Evolutionary conservation across 106 monocot genomes (phyloP).

Genomic region (Acanthochlamys bracteata): DNA sequence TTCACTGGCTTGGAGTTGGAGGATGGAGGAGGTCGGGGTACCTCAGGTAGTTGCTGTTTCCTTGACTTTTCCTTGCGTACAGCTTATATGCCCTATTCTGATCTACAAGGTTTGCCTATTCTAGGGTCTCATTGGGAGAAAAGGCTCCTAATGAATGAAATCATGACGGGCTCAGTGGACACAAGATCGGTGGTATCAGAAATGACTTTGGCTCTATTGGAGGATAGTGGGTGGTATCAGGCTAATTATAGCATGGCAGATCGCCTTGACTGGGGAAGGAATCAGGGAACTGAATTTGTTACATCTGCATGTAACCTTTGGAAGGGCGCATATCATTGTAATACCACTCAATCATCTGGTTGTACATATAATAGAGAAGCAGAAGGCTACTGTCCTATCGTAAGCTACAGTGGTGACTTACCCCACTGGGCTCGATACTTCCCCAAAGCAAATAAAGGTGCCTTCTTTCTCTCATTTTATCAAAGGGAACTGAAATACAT

Average conservation of each 20-base stretch:
- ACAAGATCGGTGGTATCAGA: constrained; percentile 96
- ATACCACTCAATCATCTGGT: constrained; percentile 85
- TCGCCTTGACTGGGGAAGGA: constrained; percentile 82
- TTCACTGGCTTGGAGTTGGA: constrained; percentile 95
- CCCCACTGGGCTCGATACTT: constrained; percentile 95
- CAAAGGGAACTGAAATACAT: no score
- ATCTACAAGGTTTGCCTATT: background rate
- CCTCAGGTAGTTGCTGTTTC: constrained; percentile 53
- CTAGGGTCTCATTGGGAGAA: constrained; percentile 99
- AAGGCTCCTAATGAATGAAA: constrained; percentile 98
- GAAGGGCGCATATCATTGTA: constrained; percentile 95
- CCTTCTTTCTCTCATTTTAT: background rate
- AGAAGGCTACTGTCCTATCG: constrained; percentile 99
- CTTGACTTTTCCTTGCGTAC: background rate
- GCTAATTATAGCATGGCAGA: constrained; percentile 99
- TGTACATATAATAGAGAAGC: constrained; percentile 99
- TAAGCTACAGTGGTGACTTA: constrained; percentile 79
- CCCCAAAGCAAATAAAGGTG: constrained; percentile 92
- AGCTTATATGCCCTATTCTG: background rate
- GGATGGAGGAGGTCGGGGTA: constrained; percentile 97
- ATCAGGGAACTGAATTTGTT: constrained; percentile 96
- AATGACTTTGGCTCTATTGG: constrained; percentile 95
- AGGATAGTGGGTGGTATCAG: constrained; percentile 97
- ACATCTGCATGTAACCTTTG: constrained; percentile 76
- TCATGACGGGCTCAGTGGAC: constrained; percentile 99